A percentile compares a stretch with the other conserved stretches of the same genome.
Conservation (phyloP, 176 grass and related monocot genomes). For the Bolboschoenus planiculmis region DNA sequence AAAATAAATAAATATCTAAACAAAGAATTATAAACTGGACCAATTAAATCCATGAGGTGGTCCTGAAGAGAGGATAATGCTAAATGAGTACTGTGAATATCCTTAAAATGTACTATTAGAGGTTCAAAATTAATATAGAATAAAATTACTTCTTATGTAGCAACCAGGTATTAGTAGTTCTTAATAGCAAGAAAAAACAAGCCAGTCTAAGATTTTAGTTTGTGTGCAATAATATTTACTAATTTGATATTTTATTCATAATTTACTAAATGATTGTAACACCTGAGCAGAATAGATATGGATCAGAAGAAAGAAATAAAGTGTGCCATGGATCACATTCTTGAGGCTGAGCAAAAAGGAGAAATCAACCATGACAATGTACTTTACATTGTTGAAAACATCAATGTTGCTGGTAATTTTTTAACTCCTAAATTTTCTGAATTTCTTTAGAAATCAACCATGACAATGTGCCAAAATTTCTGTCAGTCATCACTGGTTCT, state of each 20-base stretch:
- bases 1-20: neutral
- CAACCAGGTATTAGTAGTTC: neutral
- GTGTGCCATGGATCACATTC: slow-evolving; percentile 48
- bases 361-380: slow-evolving; percentile 54
- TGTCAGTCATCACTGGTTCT: neutral
- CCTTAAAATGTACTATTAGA: neutral
- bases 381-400: slow-evolving; percentile 50
- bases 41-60: neutral
- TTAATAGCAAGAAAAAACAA: neutral
- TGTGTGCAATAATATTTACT: neutral
- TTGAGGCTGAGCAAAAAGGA: slow-evolving; percentile 41
- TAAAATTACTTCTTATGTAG: neutral
- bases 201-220: neutral
- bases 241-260: neutral
- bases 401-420: slow-evolving; percentile 41
- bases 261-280: neutral
- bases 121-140: neutral
- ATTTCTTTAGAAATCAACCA: too few relatives aligned
- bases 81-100: neutral
- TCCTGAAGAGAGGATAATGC: neutral
- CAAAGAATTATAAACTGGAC: neutral
- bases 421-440: neutral
- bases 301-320: slow-evolving; percentile 34
- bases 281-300: slow-evolving; percentile 26
- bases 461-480: neutral